Base-by-base conservation (phyloP, 2,329 filamentous ascomycete species). In the Decorospora gaudefroyi region DNA sequence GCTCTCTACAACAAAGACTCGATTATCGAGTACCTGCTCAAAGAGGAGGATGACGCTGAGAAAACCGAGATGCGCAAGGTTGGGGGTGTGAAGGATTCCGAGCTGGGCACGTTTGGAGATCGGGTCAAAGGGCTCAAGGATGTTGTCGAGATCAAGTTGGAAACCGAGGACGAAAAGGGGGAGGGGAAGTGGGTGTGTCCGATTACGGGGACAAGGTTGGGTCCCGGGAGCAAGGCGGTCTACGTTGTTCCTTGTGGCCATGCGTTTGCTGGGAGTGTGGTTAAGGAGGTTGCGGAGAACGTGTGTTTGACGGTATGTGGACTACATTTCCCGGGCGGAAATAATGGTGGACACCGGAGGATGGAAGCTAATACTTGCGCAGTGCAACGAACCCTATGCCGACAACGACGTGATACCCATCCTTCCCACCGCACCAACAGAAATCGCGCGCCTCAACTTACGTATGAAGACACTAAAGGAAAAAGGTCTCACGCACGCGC, bases 211-310 rank as follows among this genome's bases (percentile, higher is more conserved):
- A 95, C 95, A 67, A 85, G 87, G 67, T 73, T 99, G 16, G 93
- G 93, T 0, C 84, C 90, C 0, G 78, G 78, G 4, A 84, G 86
- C 11, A 92, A 86, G 70, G 80, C 90, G 0, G 89, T 95, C 1
- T 99, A 97, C 62, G 63, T 99, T 2, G 88, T 97, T 4, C 93
- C 93, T 0, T 99, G 93, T 62, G 95, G 93, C 0, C 95, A 99
- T 75, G 91, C 89, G 0, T 97, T 97, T 71, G 86, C 89, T 0
- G 90, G 95, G 49, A 83, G 84, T 39, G 90, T 90, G 6, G 85
- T 97, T 55, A 87, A 85, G 56, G 88, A 93, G 70, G 83, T 95
- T n/a, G 77, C 78, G 16, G 78, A 74, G 2, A 85, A 87, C 53
- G 77, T 74, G 52, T 86, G 83, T 57, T 64, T 83, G 49, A 73